Evolutionary conservation across 1,284 basidiomycete species (phyloP).

Genomic region (Microbotryum violaceum): DNA sequence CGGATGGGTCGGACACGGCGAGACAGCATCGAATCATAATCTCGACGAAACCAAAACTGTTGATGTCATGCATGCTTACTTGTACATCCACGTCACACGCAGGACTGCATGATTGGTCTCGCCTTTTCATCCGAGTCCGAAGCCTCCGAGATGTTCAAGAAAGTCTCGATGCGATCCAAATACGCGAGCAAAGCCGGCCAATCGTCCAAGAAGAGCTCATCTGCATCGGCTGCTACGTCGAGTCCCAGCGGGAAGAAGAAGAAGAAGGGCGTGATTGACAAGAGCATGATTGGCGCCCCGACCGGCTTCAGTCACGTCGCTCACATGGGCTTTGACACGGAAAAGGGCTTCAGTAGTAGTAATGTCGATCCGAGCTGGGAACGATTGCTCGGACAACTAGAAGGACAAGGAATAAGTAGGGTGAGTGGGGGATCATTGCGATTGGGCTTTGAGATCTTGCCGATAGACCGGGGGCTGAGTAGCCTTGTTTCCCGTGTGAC

Average conservation of each 20-base stretch:
- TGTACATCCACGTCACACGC: constrained; percentile 16
- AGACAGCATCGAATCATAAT: background rate
- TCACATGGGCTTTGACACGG: constrained; percentile 87
- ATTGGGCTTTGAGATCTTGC: too few species aligned
- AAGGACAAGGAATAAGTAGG: constrained; percentile 58
- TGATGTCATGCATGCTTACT: background rate
- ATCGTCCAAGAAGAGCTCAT: constrained; percentile 3
- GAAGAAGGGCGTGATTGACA: constrained; percentile 66
- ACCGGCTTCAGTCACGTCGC: constrained; percentile 75
- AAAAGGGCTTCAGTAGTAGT: constrained; percentile 74
- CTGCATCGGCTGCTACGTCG: constrained; percentile 42
- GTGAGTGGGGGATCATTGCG: constrained; percentile 5
- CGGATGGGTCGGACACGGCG: too few species aligned
- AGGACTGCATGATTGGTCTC: constrained; percentile 83
- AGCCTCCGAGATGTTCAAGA: constrained; percentile 82
- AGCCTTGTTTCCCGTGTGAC: background rate
- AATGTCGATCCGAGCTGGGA: constrained; percentile 94
- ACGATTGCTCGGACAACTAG: constrained; percentile 63
- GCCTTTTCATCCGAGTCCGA: constrained; percentile 85
- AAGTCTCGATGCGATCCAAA: constrained; percentile 64
- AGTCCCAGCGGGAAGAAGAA: constrained; percentile 56
- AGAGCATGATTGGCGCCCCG: constrained; percentile 82
- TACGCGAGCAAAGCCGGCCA: constrained; percentile 48
- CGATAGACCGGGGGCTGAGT: background rate
- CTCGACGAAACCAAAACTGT: background rate